phyloP scores from a whole-genome alignment of 2,329 filamentous ascomycete genomes.

The Rhynchosporium secalis region DNA sequence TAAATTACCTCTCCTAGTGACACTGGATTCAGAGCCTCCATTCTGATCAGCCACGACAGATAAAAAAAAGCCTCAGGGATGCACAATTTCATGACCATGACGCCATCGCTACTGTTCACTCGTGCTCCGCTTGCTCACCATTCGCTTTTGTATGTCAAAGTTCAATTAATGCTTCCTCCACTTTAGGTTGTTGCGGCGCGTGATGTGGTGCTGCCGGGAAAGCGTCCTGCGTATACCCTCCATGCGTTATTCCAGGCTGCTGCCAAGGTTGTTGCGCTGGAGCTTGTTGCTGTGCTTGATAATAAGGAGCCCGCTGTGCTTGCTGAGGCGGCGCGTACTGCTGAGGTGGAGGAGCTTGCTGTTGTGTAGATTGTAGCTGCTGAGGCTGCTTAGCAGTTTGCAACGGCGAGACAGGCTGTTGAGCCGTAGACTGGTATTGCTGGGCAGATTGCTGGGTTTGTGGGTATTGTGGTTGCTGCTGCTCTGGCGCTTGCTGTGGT shows the following conservation, averaged over 20 bases:
- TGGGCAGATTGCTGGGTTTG: conserved; percentile 42
- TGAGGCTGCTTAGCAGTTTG: conserved; percentile 34
- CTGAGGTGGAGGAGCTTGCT: background rate
- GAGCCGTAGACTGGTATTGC: conserved; percentile 32
- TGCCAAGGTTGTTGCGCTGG: conserved; percentile 46
- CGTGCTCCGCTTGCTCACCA: conserved; percentile 44
- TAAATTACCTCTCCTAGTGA: background rate
- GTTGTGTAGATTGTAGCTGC: conserved; percentile 15
- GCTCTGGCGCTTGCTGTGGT: conserved; percentile 41
- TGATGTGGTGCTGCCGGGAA: conserved; percentile 68
- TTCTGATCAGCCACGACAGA: background rate
- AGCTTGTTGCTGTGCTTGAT: conserved; percentile 43
- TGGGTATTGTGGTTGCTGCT: conserved; percentile 41
- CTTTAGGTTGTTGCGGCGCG: conserved; percentile 50
- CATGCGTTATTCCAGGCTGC: conserved; percentile 42
- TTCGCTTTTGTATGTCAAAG: conserved; percentile 59
- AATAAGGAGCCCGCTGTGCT: background rate
- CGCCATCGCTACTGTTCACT: conserved; percentile 22
- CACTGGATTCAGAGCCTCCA: conserved; percentile 5
- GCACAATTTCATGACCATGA: conserved; percentile 14
- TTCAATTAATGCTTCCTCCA: conserved; percentile 80
- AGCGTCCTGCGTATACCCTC: conserved; percentile 56
- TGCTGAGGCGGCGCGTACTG: conserved; percentile 28
- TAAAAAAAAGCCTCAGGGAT: background rate
- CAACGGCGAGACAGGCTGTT: conserved; percentile 33